These are phyloP conservation scores for Emmonsia crescens DNA, from an alignment of 2,329 filamentous ascomycete genomes.

Conservation along the genomic window DNA sequence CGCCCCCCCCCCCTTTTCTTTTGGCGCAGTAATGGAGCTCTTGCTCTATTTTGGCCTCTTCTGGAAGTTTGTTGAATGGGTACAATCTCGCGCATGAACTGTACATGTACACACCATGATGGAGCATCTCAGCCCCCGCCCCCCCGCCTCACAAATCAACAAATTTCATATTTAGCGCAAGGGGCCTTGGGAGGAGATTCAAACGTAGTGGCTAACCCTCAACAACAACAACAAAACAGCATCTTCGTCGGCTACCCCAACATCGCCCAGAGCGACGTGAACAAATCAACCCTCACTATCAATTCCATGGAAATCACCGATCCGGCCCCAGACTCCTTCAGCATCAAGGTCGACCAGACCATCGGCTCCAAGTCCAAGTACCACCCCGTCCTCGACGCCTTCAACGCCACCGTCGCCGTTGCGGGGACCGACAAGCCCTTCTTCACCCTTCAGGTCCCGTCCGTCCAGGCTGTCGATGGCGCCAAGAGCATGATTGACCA, in stretches of 20 bases:
- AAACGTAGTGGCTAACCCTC: background rate
- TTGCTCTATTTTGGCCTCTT: background rate
- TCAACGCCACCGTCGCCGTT: conserved; percentile 43
- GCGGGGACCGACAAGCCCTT: conserved; percentile 33
- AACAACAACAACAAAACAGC: conserved; percentile 31
- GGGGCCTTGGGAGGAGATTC: background rate
- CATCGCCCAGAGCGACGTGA: conserved; percentile 45
- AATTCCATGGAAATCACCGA: conserved; percentile 41
- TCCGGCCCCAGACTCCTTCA: conserved; percentile 39
- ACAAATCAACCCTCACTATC: conserved; percentile 42
- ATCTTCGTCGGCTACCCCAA: conserved; percentile 50
- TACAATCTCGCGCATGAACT: background rate
- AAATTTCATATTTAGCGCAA: background rate
- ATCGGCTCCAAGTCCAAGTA: conserved; percentile 40
- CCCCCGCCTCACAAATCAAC: too few relatives aligned
- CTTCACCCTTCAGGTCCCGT: conserved; percentile 36
- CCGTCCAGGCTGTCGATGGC: conserved; percentile 34
- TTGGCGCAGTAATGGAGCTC: background rate
- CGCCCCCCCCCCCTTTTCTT: too few relatives aligned
- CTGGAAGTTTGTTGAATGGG: background rate
- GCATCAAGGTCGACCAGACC: conserved; percentile 38
- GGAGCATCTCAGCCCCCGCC: background rate
- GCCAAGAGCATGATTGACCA: conserved; percentile 35
- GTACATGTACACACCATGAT: background rate
- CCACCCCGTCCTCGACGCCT: conserved; percentile 45